Evolutionary conservation across 2,329 filamentous ascomycete species (phyloP), one percentile per base, ranked within the genome.

Genomic region (Pseudocercospora vitis): DNA sequence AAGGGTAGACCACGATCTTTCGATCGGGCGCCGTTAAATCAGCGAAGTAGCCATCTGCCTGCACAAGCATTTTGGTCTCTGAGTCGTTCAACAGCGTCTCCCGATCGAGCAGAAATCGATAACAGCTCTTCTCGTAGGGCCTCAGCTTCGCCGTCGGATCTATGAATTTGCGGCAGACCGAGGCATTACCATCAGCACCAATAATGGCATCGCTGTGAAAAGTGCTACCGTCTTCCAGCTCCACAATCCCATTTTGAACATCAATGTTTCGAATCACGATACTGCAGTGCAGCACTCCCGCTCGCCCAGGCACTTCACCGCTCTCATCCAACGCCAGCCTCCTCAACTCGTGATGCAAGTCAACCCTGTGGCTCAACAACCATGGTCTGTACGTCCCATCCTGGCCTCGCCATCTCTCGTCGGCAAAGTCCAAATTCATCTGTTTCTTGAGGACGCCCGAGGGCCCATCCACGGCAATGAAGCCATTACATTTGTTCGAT

Each of bases 51-150:
- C 60, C 55, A 7, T 46, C 18, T 5, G 52, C 29, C 5, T 53
- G 78, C 72, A 4, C 74, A 7, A 52, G n/a, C 3, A 16, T 26
- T 5, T 8, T 37, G 4, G 44, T 35, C 7, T 45, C 33, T 24
- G 61, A 76, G 63, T 71, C 74, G 32, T 64, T 69, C 2, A 71
- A 48, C 0, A 73, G 71, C 3, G 69, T 71, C 12, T 81, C 74
- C 0, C 73, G 72, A 0, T 74, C 70, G 0, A 84, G 72, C 3
- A 83, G 64, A 65, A 82, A 84, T 5, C 81, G 73, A 63, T 81
- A 84, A 1, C 80, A 80, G 35, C 76, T 79, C 63, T 81, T 81
- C 2, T 81, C 81, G 12, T 57, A 66, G 2, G 65, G 61, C 44
- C 57, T 56, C 54, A 58, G 51, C n/a, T 63, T 52, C 7, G 52